Evolutionary conservation across 768 basidiomycete genomes (phyloP).

Genomic region (Gymnopilus dilepis): DNA sequence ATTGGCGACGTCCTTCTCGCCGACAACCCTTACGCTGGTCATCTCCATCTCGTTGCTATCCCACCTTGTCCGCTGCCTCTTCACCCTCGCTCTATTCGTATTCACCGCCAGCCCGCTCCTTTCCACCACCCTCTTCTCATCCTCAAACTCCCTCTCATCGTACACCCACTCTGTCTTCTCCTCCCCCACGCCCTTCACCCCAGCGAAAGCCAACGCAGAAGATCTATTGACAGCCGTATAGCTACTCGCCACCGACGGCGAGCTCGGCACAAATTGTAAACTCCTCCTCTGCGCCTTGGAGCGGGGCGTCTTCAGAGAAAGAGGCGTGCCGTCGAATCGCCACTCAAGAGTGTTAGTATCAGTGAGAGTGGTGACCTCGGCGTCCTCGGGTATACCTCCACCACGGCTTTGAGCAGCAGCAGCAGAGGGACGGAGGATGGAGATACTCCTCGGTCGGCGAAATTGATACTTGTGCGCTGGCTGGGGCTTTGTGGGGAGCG

Average conservation of each 20-base stretch:
- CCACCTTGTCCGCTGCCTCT: conserved; percentile 21
- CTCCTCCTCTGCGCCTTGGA: not conserved
- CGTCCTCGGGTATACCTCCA: not conserved
- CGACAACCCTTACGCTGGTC: conserved; percentile 1
- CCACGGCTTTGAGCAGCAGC: no score
- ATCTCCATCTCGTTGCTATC: conserved; percentile 33
- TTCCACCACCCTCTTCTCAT: conserved; percentile 49
- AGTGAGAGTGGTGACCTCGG: no score
- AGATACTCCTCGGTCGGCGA: conserved; percentile 29
- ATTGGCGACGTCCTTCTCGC: conserved; percentile 23
- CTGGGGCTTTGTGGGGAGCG: no score
- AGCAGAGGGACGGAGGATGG: conserved; percentile 6
- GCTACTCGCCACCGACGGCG: not conserved
- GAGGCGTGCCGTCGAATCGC: no score
- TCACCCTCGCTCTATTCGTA: conserved; percentile 11
- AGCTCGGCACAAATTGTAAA: conserved; percentile 9
- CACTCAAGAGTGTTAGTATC: no score
- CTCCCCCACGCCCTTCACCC: conserved; percentile 37
- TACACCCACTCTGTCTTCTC: conserved; percentile 40
- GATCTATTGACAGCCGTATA: conserved; percentile 15
- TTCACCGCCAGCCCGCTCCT: conserved; percentile 43
- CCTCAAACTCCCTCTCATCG: conserved; percentile 39
- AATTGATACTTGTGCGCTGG: conserved; percentile 5
- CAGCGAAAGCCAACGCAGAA: conserved; percentile 2
- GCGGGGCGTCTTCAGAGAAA: no score